A percentile compares a stretch with the other conserved stretches of the same genome.
Conservation (phyloP, 805 yeast genomes). For the Yamadazyma tumulicola region DNA sequence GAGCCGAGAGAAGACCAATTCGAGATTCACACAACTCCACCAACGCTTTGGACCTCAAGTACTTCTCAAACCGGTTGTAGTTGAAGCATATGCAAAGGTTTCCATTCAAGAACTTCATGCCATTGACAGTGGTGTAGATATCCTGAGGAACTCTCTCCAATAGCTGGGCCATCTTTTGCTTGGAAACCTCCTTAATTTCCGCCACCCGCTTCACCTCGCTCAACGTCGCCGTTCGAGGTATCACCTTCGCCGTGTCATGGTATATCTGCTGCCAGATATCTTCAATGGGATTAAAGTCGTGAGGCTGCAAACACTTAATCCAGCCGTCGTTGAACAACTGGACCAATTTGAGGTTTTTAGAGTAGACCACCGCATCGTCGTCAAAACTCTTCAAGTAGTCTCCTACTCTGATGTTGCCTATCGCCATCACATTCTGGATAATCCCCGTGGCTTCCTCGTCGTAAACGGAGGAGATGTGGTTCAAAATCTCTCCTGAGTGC, state of each 20-base stretch:
- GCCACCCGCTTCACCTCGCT: slow-evolving; percentile 42
- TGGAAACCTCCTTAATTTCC: slow-evolving; percentile 61
- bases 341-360: slow-evolving; percentile 12
- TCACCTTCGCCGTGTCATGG: slow-evolving; percentile 31
- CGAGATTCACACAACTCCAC: slow-evolving; percentile 60
- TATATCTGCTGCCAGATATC: slow-evolving; percentile 38
- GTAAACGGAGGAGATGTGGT: slow-evolving; percentile 44
- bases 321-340: slow-evolving; percentile 35
- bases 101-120: slow-evolving; percentile 45
- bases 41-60: slow-evolving; percentile 62
- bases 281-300: slow-evolving; percentile 31
- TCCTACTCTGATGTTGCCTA: slow-evolving; percentile 60
- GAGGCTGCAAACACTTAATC: slow-evolving; percentile 28
- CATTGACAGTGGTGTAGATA: slow-evolving; percentile 22
- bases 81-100: slow-evolving; percentile 56
- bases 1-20: slow-evolving; percentile 65
- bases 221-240: slow-evolving; percentile 34
- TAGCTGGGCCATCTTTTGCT: slow-evolving; percentile 29
- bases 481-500: slow-evolving; percentile 74
- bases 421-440: slow-evolving; percentile 63
- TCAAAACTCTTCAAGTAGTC: slow-evolving; percentile 37
- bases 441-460: slow-evolving; percentile 52
- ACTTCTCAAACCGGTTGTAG: slow-evolving; percentile 63
- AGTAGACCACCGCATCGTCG: slow-evolving; percentile 16
- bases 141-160: slow-evolving; percentile 27